phyloP scores from a whole-genome alignment of 257 asterid species.

The Salvia splendens region DNA sequence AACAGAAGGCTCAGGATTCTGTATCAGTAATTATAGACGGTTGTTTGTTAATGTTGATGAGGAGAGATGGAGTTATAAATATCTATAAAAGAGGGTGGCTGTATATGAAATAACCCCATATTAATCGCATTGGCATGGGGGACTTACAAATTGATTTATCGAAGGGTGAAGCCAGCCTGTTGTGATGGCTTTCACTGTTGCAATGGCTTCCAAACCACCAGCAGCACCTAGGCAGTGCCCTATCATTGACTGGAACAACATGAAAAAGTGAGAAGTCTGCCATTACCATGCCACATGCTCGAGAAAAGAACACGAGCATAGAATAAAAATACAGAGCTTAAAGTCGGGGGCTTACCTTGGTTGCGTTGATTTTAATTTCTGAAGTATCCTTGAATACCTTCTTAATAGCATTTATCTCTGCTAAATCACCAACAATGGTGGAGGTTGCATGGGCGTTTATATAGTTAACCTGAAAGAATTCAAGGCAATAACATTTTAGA shows the following conservation, averaged over 20 bases:
- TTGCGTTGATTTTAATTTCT: constrained; percentile 69
- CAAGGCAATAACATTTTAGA: neutral
- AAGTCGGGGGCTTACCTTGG: constrained; percentile 61
- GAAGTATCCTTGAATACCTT: constrained; percentile 63
- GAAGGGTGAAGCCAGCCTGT: constrained; percentile 97
- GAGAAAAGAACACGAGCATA: neutral
- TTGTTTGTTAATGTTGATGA: constrained; percentile 13
- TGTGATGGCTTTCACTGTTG: constrained; percentile 78
- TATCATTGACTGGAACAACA: constrained; percentile 71
- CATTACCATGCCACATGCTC: neutral
- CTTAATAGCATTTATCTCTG: constrained; percentile 61
- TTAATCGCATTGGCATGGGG: constrained; percentile 1
- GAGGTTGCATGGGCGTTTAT: constrained; percentile 72
- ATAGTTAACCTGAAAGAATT: constrained; percentile 60
- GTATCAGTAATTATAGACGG: constrained; percentile 28
- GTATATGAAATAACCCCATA: neutral
- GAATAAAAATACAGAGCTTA: constrained; percentile 18
- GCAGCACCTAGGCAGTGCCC: constrained; percentile 96
- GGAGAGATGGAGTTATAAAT: neutral
- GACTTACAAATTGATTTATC: constrained; percentile 76
- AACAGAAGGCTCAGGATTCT: constrained; percentile 89
- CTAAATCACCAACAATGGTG: constrained; percentile 60
- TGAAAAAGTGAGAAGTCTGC: constrained; percentile 20
- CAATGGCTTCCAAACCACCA: constrained; percentile 92
- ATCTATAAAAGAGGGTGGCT: neutral